Evolutionary conservation across 164 flowering plant species (phyloP), one percentile per base, ranked within the genome.

Genomic region (Macadamia integrifolia): DNA sequence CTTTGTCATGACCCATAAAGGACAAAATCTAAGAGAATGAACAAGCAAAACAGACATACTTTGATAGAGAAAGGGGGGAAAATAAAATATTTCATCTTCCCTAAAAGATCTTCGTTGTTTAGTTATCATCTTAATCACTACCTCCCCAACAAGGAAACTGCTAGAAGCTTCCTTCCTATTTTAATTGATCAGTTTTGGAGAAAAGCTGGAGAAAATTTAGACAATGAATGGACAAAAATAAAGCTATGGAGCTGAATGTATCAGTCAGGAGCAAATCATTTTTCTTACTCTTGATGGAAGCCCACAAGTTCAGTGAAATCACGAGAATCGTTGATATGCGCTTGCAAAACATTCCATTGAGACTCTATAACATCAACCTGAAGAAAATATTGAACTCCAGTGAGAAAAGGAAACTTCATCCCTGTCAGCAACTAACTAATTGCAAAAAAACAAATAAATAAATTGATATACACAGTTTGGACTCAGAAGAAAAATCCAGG

Each of bases 301-400:
- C 85, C 89, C 57, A 92, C 99, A 61, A 92, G 93, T 70, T 91
- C 94, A 57, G 96, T 87, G 72, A 95, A 95, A 83, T 95, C 99
- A 70, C 77, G 89, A 72, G 98, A 92, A 71, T 87, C 91, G 72
- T 87, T 90, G 66, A 95, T 87, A 78, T 78, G 92, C 69, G 85
- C 78, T 85, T 92, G 97, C 79, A 91, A 79, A 50, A 87, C 82
- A 70, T 91, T 91, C 96, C 97, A 94, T 67, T 95, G 98, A 70
- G 99, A 90, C 79, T 95, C 98, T 74, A 95, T 95, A 68, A 95
- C 99, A 77, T 94, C 98, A 74, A 95, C 99, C 98, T 94, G 81
- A 64, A 71, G 67, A 75, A 52, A 66, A 28, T 40, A 14, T 23
- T 23, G 44, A 49, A 7, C 62, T 61, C 40, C 43, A 48, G 64